These are phyloP conservation scores for Rubus idaeus DNA, from an alignment of 306 rosid species.

Conservation along the genomic window DNA sequence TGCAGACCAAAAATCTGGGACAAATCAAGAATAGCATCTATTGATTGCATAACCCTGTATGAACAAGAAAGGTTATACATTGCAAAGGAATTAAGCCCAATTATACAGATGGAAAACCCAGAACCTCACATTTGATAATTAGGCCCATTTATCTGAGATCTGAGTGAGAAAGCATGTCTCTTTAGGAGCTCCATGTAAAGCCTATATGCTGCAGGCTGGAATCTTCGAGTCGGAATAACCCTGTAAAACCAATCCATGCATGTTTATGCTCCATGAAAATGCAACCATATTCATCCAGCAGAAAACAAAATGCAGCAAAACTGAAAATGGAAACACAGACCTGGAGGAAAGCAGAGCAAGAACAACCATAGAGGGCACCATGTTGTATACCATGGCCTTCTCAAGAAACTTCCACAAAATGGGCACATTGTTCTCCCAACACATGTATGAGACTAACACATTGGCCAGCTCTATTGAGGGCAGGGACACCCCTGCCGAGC, in stretches of 20 bases:
- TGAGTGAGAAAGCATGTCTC: conserved; percentile 67
- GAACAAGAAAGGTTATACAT: conserved; percentile 32
- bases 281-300: neutral
- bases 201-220: conserved; percentile 80
- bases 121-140: conserved; percentile 57
- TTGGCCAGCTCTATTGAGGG: conserved; percentile 66
- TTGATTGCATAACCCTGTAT: conserved; percentile 75
- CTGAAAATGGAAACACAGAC: conserved; percentile 23
- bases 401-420: conserved; percentile 80
- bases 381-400: conserved; percentile 52
- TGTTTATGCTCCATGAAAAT: neutral
- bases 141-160: conserved; percentile 57
- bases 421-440: conserved; percentile 81
- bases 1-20: conserved; percentile 60
- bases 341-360: conserved; percentile 66
- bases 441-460: conserved; percentile 67
- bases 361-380: conserved; percentile 70
- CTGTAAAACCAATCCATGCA: conserved; percentile 36
- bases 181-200: conserved; percentile 76
- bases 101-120: neutral
- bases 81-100: conserved; percentile 1
- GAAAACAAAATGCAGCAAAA: neutral
- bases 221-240: conserved; percentile 75
- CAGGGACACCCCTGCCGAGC: conserved; percentile 58
- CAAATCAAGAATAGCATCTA: conserved; percentile 66